phyloP scores from a whole-genome alignment of 2,329 filamentous ascomycete genomes.

The Endocalyx cinctus region DNA sequence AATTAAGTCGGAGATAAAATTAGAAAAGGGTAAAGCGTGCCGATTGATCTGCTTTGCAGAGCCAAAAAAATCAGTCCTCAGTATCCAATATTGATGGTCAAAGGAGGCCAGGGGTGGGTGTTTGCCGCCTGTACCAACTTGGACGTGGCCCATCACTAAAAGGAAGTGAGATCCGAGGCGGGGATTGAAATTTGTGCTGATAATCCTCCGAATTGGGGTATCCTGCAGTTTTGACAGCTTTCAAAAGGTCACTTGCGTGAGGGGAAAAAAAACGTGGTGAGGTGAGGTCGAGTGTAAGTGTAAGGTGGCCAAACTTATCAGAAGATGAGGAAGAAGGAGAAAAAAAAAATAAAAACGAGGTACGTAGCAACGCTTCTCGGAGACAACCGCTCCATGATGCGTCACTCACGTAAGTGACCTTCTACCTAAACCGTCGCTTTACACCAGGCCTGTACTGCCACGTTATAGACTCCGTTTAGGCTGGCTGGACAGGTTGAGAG shows the following conservation, averaged over 20 bases:
- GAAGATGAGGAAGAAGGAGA: no score
- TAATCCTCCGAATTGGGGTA: slow-evolving; percentile 19
- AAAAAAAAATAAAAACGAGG: no score
- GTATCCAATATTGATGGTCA: no score
- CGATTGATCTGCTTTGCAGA: slow-evolving; percentile 3
- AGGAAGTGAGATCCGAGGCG: slow-evolving; percentile 1
- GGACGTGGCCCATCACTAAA: slow-evolving; percentile 2
- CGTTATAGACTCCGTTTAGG: no score
- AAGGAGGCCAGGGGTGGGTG: not conserved
- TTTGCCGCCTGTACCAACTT: not conserved
- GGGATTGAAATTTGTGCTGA: slow-evolving; percentile 9
- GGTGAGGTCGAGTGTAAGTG: slow-evolving; percentile 12
- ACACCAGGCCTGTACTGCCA: no score
- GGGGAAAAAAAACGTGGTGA: slow-evolving; percentile 18
- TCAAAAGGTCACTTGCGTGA: slow-evolving; percentile 10
- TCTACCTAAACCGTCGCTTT: no score
- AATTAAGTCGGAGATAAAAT: slow-evolving; percentile 15
- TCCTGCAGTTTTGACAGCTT: slow-evolving; percentile 16
- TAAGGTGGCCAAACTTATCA: no score
- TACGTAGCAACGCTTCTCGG: no score
- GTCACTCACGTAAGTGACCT: no score
- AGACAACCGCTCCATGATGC: no score
- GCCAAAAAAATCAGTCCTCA: no score
- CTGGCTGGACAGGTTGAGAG: no score
- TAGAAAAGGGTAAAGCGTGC: slow-evolving; percentile 12